Base-by-base conservation (phyloP, 805 yeast genomes). In the Wickerhamiella kurtzmanii region DNA sequence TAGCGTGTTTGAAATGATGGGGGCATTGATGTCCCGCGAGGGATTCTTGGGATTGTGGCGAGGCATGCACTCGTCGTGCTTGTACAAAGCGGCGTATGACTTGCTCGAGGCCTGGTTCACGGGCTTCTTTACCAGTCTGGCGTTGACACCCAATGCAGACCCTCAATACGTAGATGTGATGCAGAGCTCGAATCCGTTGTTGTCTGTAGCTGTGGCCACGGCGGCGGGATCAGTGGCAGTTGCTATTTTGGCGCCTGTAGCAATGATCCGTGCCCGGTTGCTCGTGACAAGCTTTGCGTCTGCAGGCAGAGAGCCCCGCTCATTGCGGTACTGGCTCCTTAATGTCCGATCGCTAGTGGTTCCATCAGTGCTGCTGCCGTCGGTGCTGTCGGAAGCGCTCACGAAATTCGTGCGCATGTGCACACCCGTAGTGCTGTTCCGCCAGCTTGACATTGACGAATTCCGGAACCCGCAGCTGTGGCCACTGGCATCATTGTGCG, bases 101-200 rank as follows among this genome's bases (percentile, higher is more conserved):
- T 82, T 95, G 0, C 66, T 87, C 41, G 89, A 84, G 58, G 85
- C 95, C 1, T 88, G 97, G 96, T 70, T 87, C 43, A 82, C 94
- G 0, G 96, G 96, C 2, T 76, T 88, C 52, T 60, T 87, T 5
- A 79, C 95, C 22, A 19, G 25, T 15, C 5, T 38, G 3, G 92
- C 96, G 2, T 66, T 84, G 41, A 62, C 83, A 45, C 80, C 82
- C 17, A 76, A 86, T 25, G 95, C 96, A 0, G 96, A 88, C 60
- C 96, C 96, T 2, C 77, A 79, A 51, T 81, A 86, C 60, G 79
- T 86, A 54, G 95, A 85, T 52, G 72, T 53, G 44, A 72, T 84
- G 18, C 92, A 83, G 57, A 80, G 92, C 9, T 76, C 87, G 2
- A 86, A 81, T 50, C 86, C 94, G 1, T 64, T 75, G 43, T 68